Conservation (phyloP, 176 grass and related monocot species). For the Puccinellia tenuiflora region DNA sequence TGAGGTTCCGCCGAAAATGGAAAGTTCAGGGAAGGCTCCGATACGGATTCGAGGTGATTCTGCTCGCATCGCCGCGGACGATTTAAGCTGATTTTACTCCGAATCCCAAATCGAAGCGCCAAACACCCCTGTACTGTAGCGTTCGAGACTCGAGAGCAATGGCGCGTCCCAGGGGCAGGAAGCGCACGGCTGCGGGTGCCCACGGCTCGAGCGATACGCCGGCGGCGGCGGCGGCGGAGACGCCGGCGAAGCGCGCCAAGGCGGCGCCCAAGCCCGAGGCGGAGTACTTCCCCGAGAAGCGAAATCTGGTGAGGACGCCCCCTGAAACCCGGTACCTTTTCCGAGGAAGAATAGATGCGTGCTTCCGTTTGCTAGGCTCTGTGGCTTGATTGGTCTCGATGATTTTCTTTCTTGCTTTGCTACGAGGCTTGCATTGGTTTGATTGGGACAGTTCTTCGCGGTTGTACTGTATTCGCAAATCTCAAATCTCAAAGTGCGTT, state of each 20-base stretch:
- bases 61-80: too few species aligned
- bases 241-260: constrained; percentile 33
- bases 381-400: neutral
- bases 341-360: neutral
- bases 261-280: constrained; percentile 24
- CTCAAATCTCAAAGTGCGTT: too few species aligned
- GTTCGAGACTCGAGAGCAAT: constrained; percentile 11
- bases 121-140: neutral
- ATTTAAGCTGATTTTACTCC: neutral
- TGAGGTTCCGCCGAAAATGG: too few species aligned
- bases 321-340: neutral
- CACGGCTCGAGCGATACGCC: neutral
- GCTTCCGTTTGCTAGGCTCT: neutral
- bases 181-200: constrained; percentile 28
- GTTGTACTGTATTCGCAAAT: too few species aligned
- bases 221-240: neutral
- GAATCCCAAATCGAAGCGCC: neutral
- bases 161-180: constrained; percentile 37
- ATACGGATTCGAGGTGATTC: too few species aligned
- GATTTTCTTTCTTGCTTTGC: neutral
- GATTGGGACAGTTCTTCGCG: neutral
- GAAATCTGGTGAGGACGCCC: constrained; percentile 46
- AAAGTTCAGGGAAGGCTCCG: too few species aligned
- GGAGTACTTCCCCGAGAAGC: constrained; percentile 46
- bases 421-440: neutral